These are phyloP conservation scores for Venturia nashicola DNA, from an alignment of 2,329 filamentous ascomycete genomes.

Conservation along the genomic window DNA sequence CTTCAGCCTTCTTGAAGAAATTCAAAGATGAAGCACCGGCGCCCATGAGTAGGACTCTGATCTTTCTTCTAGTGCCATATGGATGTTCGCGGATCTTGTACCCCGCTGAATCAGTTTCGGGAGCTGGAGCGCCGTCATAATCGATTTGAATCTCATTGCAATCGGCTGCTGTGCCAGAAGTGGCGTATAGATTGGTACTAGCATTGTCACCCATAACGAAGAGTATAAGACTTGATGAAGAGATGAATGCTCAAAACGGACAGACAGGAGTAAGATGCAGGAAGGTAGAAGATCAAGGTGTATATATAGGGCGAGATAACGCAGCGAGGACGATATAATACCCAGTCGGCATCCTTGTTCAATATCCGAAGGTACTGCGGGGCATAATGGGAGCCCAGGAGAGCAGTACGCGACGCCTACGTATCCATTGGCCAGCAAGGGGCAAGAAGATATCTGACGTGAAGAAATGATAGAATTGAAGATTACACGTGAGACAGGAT, in stretches of 20 bases:
- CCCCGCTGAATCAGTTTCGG: slow-evolving; percentile 26
- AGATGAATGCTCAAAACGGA: not conserved
- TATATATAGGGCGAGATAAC: not conserved
- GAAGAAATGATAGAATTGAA: not conserved
- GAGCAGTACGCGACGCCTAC: not conserved
- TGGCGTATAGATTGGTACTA: slow-evolving; percentile 3
- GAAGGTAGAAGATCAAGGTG: not conserved
- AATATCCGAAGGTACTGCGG: not conserved
- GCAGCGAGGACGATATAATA: not conserved
- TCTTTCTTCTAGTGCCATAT: slow-evolving; percentile 28
- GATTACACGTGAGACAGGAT: not conserved
- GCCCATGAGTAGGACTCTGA: slow-evolving; percentile 31
- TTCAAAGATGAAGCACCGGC: slow-evolving; percentile 30
- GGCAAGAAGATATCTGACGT: not conserved
- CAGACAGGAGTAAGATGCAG: not conserved
- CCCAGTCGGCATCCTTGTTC: not conserved
- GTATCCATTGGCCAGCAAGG: not conserved
- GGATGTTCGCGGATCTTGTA: slow-evolving; percentile 31
- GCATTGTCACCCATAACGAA: not conserved
- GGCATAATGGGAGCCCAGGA: not conserved
- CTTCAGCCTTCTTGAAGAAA: slow-evolving; percentile 31
- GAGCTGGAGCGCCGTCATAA: slow-evolving; percentile 16
- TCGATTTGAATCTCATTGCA: not conserved
- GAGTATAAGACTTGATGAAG: not conserved
- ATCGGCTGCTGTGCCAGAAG: slow-evolving; percentile 4